A percentile compares a stretch with the other conserved stretches of the same genome.
Evolutionary conservation across 164 flowering plant species (phyloP).

Genomic region (Tinospora cordifolia): DNA sequence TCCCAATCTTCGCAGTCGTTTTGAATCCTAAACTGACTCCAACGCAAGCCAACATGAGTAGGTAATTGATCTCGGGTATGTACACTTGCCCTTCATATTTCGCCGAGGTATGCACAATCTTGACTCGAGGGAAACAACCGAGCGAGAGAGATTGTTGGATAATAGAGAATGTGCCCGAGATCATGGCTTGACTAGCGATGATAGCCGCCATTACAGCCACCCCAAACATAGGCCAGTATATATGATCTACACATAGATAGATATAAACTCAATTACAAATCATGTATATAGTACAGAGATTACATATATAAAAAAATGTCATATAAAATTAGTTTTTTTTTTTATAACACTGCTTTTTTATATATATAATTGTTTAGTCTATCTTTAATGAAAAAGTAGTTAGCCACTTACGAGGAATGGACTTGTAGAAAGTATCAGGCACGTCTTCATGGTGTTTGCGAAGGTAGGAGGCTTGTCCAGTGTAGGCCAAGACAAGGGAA

Average conservation of each 20-base stretch:
- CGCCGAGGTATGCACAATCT: slow-evolving; percentile 48
- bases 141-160: slow-evolving; percentile 51
- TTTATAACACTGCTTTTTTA: too few relatives aligned
- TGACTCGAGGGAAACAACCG: slow-evolving; percentile 60
- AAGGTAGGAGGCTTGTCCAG: slow-evolving; percentile 68
- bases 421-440: slow-evolving; percentile 38
- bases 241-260: slow-evolving; percentile 29
- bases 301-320: too few relatives aligned
- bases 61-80: slow-evolving; percentile 52
- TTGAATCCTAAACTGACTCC: slow-evolving; percentile 49
- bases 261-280: too few relatives aligned
- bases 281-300: too few relatives aligned
- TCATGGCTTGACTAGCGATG: slow-evolving; percentile 73
- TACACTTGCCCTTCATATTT: slow-evolving; percentile 33
- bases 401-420: slow-evolving; percentile 54
- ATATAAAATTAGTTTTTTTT: too few relatives aligned
- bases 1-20: slow-evolving; percentile 48
- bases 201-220: slow-evolving; percentile 61
- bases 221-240: slow-evolving; percentile 69
- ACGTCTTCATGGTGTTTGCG: slow-evolving; percentile 32
- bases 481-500: slow-evolving; percentile 45
- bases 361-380: too few relatives aligned
- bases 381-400: too few relatives aligned
- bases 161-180: slow-evolving; percentile 54
- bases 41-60: slow-evolving; percentile 58